These are phyloP conservation scores for Rhodofomes roseus DNA, from an alignment of 1,284 basidiomycete genomes.

Conservation along the genomic window DNA sequence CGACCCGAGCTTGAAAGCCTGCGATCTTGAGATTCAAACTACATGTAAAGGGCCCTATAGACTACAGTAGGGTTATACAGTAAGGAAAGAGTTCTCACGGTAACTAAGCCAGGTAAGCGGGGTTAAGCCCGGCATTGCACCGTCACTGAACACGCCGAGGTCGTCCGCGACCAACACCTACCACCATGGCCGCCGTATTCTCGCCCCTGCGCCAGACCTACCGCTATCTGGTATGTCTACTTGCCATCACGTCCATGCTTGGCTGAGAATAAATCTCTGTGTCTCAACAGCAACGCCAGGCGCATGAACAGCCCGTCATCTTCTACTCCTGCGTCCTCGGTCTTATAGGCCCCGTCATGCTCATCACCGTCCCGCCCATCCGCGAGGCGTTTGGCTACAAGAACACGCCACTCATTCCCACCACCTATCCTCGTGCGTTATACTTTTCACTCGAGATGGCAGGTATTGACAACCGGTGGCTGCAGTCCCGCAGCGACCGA, in stretches of 20 bases:
- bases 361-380: constrained; percentile 76
- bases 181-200: constrained; percentile 39
- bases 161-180: constrained; percentile 7
- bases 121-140: background rate
- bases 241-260: background rate
- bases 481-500: constrained; percentile 46
- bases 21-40: no score
- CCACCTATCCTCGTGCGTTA: constrained; percentile 81
- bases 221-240: constrained; percentile 42
- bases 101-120: background rate
- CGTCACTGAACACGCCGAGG: background rate
- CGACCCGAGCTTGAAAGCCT: no score
- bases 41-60: no score
- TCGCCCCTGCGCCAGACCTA: constrained; percentile 46
- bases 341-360: constrained; percentile 71
- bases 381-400: constrained; percentile 74
- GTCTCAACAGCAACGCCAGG: constrained; percentile 60
- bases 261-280: background rate
- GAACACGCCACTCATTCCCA: constrained; percentile 73
- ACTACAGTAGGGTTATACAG: no score
- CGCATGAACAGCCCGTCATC: constrained; percentile 91
- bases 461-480: background rate
- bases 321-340: constrained; percentile 87
- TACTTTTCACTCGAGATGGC: background rate
- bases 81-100: background rate